Base-by-base conservation (phyloP, 768 basidiomycete genomes). In the Phylloporus sp. region DNA sequence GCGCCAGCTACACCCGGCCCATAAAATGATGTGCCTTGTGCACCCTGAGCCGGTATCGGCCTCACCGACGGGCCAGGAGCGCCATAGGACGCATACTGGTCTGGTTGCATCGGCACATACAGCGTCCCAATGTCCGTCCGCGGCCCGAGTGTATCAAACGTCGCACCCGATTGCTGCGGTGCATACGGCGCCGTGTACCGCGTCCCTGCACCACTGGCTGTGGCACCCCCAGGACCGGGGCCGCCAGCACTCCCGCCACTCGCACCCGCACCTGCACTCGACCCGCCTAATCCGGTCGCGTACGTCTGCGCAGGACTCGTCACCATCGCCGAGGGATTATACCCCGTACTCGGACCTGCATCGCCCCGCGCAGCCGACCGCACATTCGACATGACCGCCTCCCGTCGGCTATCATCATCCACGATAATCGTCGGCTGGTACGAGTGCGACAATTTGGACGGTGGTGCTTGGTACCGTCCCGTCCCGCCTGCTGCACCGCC, bases 91-190 rank as follows among this genome's bases (percentile, higher is more conserved):
- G 78, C 77, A 67, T 81, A 91, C 58, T 86, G 85, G 23, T 92
- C 90, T 29, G 90, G 86, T 65, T 91, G 91, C 77, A 93, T 79
- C 1, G 91, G 89, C 32, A 84, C 84, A 63, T 84, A 93, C 69
- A 92, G 66, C 50, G 79, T 79, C 36, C 80, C 81, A 32, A 87
- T 81, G 45, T 88, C 86, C 24, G 80, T 70, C 49, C 84, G 77
- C 45, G 80, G 74, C 48, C 84, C 84, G 16, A 85, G 57, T n/a
- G 80, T 67, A 41, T 86, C 84, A 60, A 85, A 86, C 16, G 80
- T 66, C 18, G 75, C 70, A 7, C 70, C 65, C 13, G 68, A 45
- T 16, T 68, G 56, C 45, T 74, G 77, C 57, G 78, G 76, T 11
- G 76, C 66, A 54, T 82, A 88, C 39, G 79, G 76, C 22, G 79